Evolutionary conservation across 108 stramenopile species (phyloP), one percentile per base, ranked within the genome.

Genomic region (Pseudonitzschia pungens): DNA sequence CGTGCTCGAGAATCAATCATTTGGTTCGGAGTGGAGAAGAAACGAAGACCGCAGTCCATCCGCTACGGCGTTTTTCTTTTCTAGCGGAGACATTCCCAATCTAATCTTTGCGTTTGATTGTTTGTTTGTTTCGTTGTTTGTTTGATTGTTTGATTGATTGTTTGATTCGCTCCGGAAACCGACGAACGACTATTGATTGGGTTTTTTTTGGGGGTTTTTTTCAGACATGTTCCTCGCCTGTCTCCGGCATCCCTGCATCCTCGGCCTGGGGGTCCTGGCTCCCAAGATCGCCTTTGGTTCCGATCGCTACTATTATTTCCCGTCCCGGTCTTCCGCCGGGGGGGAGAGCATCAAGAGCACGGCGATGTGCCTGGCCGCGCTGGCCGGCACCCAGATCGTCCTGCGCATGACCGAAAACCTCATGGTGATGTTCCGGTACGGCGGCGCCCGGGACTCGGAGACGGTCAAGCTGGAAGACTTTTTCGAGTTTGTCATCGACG

Each of bases 191-290:
- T 21, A 27, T n/a, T 40, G 12, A 20, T 31, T 40, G 16, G 11
- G 12, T 64, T 14, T 14, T 15, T 64, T 33, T 64, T 64, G 12
- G 20, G 26, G 8, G 36, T 59, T 31, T 20, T 64, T 31, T 24
- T 4, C 62, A 65, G 64, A 65, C 10, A 65, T 65, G 64, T 20
- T 65, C 31, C 36, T 65, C 18, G 64, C 64, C 20, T 65, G 64
- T 24, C 64, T 65, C 9, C 64, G 31, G 16, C 64, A 65, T 41
- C 64, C 64, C 9, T 65, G 64, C 42, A 65, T 24, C 11, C 42
- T 65, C 16, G 42, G 64, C 21, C 31, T 65, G 36, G 64, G 64
- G 8, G 64, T 65, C 16, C n/a, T 65, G 15, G 64, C 64, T 65
- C 64, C 64, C 12, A 65, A 65, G 36, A 41, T 65, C 0, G 64